Conservation (phyloP, 73 alveolate genomes). For the Tetrahymena malaccensis region DNA sequence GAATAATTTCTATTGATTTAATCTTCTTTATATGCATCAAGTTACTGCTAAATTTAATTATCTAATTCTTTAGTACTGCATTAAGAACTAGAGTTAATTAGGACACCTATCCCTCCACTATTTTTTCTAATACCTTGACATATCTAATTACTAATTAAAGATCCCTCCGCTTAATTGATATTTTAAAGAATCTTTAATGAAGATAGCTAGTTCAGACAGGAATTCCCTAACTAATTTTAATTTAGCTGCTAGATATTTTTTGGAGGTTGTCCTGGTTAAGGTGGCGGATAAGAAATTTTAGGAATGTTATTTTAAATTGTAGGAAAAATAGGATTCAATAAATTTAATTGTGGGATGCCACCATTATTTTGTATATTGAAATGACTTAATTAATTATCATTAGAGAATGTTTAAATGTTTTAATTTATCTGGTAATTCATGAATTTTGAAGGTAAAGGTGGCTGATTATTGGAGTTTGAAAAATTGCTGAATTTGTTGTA, state of each 20-base stretch:
- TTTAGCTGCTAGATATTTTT: neutral
- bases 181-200: neutral
- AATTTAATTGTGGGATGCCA: neutral
- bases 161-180: neutral
- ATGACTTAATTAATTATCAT: neutral
- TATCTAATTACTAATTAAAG: neutral
- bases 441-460: neutral
- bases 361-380: neutral
- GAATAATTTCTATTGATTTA: neutral
- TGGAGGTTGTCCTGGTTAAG: neutral
- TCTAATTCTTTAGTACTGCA: neutral
- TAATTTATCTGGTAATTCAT: neutral
- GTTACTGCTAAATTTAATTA: neutral
- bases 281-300: neutral
- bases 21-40: neutral
- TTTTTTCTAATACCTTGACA: neutral
- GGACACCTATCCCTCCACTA: neutral
- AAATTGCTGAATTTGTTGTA: neutral
- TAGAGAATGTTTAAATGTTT: neutral
- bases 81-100: neutral
- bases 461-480: neutral
- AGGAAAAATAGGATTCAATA: neutral
- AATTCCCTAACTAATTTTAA: neutral
- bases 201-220: neutral
- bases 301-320: neutral